phyloP scores from a whole-genome alignment of 73 alveolate species.

The Paramecium biaurelia region DNA sequence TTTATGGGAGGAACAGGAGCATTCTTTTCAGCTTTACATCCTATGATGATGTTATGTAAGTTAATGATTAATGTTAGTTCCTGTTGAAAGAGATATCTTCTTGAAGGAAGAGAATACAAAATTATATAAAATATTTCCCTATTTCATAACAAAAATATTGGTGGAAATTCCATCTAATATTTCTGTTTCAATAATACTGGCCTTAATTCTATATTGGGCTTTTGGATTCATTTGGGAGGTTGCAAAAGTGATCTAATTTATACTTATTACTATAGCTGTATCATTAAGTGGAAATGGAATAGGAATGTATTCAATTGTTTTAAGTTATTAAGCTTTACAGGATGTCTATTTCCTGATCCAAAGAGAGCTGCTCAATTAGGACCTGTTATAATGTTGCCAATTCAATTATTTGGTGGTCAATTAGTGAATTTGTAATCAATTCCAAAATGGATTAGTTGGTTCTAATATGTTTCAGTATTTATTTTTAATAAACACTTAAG shows the following conservation, averaged over 20 bases:
- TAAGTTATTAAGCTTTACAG: not conserved
- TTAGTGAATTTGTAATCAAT: not conserved
- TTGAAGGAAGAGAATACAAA: conserved; percentile 55
- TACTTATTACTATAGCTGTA: not conserved
- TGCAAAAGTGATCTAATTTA: not conserved
- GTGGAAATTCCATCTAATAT: conserved; percentile 45
- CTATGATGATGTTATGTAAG: not conserved
- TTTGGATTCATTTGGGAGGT: not conserved
- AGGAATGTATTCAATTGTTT: not conserved
- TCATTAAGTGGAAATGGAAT: conserved; percentile 53
- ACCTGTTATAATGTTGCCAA: not conserved
- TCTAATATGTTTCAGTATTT: conserved; percentile 36
- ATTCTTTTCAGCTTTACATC: conserved; percentile 29
- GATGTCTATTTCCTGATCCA: conserved; percentile 39
- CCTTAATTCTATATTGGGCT: not conserved
- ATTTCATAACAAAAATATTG: not conserved
- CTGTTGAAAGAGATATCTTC: conserved; percentile 55
- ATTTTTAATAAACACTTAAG: not conserved
- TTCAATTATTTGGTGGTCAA: conserved; percentile 32
- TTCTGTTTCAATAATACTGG: not conserved
- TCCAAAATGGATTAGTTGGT: not conserved
- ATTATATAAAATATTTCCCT: conserved; percentile 32
- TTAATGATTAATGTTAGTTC: not conserved
- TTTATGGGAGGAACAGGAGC: conserved; percentile 17
- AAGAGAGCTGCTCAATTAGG: not conserved